phyloP scores from a whole-genome alignment of 345 rosid genomes.

The Cardiospermum halicacabum region DNA sequence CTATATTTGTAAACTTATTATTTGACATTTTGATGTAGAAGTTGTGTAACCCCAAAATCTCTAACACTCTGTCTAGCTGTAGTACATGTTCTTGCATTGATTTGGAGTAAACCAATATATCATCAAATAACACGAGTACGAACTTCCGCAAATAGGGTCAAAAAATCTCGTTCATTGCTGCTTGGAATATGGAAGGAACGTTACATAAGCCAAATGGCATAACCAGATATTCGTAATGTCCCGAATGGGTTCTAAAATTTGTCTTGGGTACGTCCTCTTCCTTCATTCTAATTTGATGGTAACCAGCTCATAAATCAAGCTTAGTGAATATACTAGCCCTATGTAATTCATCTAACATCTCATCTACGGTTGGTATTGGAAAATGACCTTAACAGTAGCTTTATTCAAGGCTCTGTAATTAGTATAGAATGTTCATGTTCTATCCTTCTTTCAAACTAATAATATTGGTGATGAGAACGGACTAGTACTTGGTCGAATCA shows the following conservation, averaged over 20 bases:
- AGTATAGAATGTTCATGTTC: not conserved
- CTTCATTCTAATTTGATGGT: not conserved
- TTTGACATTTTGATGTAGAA: no score
- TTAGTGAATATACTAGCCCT: not conserved
- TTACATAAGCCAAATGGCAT: not conserved
- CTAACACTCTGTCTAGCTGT: not conserved
- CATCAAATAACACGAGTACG: not conserved
- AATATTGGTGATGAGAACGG: not conserved
- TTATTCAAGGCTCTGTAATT: not conserved
- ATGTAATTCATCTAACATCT: not conserved
- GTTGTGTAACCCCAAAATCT: no score
- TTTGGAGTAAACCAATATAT: no score
- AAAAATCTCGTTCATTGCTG: not conserved
- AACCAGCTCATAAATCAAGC: not conserved
- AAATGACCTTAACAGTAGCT: not conserved
- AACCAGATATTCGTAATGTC: not conserved
- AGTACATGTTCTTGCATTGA: not conserved
- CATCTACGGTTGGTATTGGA: not conserved
- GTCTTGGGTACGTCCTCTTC: not conserved
- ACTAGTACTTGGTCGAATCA: not conserved
- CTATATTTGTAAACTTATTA: no score
- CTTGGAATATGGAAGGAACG: not conserved
- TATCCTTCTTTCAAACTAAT: not conserved
- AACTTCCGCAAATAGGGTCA: not conserved
- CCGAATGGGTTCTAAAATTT: not conserved